phyloP scores from a whole-genome alignment of 768 basidiomycete genomes.

The Pleurotus tuoliensis region DNA sequence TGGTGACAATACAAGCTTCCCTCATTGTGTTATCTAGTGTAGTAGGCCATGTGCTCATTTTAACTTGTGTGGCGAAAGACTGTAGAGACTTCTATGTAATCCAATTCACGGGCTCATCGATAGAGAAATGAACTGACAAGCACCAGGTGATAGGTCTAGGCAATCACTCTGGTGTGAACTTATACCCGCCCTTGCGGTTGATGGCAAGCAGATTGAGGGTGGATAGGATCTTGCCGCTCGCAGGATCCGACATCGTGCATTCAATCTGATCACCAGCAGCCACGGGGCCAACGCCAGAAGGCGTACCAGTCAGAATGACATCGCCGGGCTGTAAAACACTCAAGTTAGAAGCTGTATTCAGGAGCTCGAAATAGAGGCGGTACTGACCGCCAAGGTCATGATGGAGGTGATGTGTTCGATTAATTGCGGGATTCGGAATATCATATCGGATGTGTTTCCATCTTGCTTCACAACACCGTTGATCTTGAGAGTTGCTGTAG shows the following conservation, averaged over 20 bases:
- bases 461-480: conserved; percentile 83
- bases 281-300: conserved; percentile 83
- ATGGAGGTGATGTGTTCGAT: conserved; percentile 92
- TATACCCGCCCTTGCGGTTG: conserved; percentile 62
- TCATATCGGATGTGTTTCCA: conserved; percentile 86
- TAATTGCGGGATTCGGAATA: conserved; percentile 83
- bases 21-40: neutral
- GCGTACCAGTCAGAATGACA: conserved; percentile 88
- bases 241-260: conserved; percentile 59
- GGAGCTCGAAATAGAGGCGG: neutral
- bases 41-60: neutral
- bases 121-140: too few relatives aligned
- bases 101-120: neutral
- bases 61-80: neutral
- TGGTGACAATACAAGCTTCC: neutral
- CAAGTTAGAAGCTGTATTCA: neutral
- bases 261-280: conserved; percentile 72
- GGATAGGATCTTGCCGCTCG: conserved; percentile 51
- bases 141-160: neutral
- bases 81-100: neutral
- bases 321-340: conserved; percentile 69
- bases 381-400: conserved; percentile 87
- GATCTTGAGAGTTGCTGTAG: conserved; percentile 43
- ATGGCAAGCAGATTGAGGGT: conserved; percentile 63
- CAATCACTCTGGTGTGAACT: conserved; percentile 22